Percentiles rank a stretch among this genome's conserved stretches.
Conservation (phyloP, 1,284 basidiomycete genomes). For the Trichosporon asahii region DNA sequence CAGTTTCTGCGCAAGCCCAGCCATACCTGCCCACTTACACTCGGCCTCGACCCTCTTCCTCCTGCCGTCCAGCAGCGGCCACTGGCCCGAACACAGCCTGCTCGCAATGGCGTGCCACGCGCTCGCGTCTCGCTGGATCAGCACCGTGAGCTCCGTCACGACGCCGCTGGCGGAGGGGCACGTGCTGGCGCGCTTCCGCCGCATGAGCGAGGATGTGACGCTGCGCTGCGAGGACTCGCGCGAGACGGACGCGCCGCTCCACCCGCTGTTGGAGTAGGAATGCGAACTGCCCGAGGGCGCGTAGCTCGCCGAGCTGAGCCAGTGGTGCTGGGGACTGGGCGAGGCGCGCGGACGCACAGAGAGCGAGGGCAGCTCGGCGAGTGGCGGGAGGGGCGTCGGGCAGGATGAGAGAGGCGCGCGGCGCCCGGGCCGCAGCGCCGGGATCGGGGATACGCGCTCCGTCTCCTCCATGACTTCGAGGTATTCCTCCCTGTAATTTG, state of each 20-base stretch:
- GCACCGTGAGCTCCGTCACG: slow-evolving; percentile 28
- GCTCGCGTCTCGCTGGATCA: slow-evolving; percentile 32
- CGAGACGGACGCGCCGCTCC: neutral
- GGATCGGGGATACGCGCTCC: neutral
- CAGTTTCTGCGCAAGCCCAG: slow-evolving; percentile 22
- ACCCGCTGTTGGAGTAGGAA: neutral
- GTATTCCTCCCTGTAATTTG: slow-evolving; percentile 33
- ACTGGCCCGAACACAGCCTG: slow-evolving; percentile 29
- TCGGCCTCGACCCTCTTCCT: slow-evolving; percentile 29
- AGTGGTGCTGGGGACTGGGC: neutral
- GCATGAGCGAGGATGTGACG: neutral
- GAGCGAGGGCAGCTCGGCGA: slow-evolving; percentile 19
- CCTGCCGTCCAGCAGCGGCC: slow-evolving; percentile 22
- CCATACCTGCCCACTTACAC: slow-evolving; percentile 32
- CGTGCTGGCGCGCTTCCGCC: slow-evolving; percentile 18
- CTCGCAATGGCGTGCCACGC: slow-evolving; percentile 34
- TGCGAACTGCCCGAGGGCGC: neutral
- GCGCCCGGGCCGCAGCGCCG: neutral
- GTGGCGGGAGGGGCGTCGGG: slow-evolving; percentile 14
- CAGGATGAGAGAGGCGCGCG: slow-evolving; percentile 12
- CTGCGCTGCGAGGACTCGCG: neutral
- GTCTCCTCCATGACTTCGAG: slow-evolving; percentile 12
- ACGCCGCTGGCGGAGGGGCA: slow-evolving; percentile 15
- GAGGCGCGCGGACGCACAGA: slow-evolving; percentile 8
- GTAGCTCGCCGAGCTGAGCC: neutral